These are phyloP conservation scores for Kwoniella heveanensis DNA, from an alignment of 768 basidiomycete genomes.

Conservation along the genomic window DNA sequence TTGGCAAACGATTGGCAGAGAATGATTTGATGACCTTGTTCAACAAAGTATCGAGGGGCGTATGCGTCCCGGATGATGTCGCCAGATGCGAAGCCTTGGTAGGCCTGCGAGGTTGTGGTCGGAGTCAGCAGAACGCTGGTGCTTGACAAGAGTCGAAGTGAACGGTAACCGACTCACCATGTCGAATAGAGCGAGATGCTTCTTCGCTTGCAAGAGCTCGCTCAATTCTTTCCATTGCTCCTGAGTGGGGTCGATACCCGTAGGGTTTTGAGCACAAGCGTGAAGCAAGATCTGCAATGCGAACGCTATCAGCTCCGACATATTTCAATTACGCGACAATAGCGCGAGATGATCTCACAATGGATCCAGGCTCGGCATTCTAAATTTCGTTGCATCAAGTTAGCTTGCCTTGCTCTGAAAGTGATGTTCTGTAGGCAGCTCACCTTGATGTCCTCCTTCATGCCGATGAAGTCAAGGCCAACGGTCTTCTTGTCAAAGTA, in stretches of 20 bases:
- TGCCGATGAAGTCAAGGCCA: conserved; percentile 85
- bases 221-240: conserved; percentile 92
- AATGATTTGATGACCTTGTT: conserved; percentile 86
- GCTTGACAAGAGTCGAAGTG: not conserved
- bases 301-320: no score
- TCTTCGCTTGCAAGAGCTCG: conserved; percentile 76
- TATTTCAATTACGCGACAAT: no score
- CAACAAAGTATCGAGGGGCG: conserved; percentile 90
- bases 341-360: conserved; percentile 57
- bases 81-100: conserved; percentile 98
- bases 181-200: conserved; percentile 95
- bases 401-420: conserved; percentile 6
- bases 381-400: conserved; percentile 36
- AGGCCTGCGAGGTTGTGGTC: conserved; percentile 65
- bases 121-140: not conserved
- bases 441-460: conserved; percentile 84
- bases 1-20: conserved; percentile 98
- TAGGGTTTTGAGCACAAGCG: conserved; percentile 98
- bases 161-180: conserved; percentile 61
- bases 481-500: conserved; percentile 81
- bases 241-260: conserved; percentile 90
- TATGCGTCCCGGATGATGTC: conserved; percentile 86
- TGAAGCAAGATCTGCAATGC: conserved; percentile 73
- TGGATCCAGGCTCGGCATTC: conserved; percentile 70
- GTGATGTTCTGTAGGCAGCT: not conserved